Conservation (phyloP, 345 rosid species). For the Excoecaria agallocha region DNA sequence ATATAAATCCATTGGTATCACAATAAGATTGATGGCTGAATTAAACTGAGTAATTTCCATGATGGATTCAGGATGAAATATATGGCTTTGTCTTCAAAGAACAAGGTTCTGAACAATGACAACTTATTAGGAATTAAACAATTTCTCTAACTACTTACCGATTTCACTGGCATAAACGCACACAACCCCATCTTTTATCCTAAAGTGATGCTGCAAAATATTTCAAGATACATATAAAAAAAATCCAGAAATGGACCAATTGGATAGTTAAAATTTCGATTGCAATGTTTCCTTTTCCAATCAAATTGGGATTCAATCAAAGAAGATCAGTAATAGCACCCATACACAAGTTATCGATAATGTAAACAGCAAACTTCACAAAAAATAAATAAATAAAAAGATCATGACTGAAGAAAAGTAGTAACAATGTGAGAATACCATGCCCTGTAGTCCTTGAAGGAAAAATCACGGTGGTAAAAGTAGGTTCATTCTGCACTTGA, state of each 20-base stretch:
- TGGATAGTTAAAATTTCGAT: too few species aligned
- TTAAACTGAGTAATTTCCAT: not conserved
- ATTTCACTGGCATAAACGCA: slow-evolving; percentile 46
- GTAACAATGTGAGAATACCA: slow-evolving; percentile 24
- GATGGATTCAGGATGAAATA: not conserved
- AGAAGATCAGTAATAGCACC: not conserved
- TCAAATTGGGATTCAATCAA: too few species aligned
- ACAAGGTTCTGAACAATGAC: not conserved
- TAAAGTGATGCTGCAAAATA: slow-evolving; percentile 47
- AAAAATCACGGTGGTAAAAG: slow-evolving; percentile 22
- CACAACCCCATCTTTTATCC: slow-evolving; percentile 51
- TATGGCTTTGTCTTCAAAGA: not conserved
- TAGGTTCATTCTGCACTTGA: slow-evolving; percentile 25
- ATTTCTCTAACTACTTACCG: slow-evolving; percentile 25
- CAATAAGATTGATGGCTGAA: not conserved
- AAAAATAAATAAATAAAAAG: too few species aligned
- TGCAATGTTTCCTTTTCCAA: too few species aligned
- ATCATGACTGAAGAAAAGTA: slow-evolving; percentile 15
- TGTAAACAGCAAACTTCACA: not conserved
- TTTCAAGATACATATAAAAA: too few species aligned
- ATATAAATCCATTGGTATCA: not conserved
- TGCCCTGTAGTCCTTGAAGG: slow-evolving; percentile 26
- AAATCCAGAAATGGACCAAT: too few species aligned
- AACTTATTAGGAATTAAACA: not conserved
- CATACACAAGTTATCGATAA: not conserved